Conservation (phyloP, 768 basidiomycete species). For the Lactifluus volemus region DNA sequence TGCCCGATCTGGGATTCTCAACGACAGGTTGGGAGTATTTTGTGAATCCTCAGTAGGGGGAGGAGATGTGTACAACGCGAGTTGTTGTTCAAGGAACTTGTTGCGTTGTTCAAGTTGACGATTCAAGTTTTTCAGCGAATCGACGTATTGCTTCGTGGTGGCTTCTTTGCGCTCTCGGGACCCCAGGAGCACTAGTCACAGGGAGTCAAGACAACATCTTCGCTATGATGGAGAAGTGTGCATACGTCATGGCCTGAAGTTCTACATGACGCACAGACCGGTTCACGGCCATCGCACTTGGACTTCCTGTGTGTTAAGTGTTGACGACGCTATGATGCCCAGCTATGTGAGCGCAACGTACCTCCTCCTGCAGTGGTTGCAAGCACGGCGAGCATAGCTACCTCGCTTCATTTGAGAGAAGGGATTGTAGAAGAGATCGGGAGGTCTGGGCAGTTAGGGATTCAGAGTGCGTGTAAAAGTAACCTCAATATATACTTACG, state of each 20-base stretch:
- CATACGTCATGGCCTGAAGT: slow-evolving; percentile 22
- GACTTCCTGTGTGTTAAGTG: slow-evolving; percentile 23
- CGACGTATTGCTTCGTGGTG: slow-evolving; percentile 28
- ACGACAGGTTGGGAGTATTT: slow-evolving; percentile 4
- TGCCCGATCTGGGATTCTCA: slow-evolving; percentile 8
- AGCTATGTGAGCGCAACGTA: slow-evolving; percentile 1
- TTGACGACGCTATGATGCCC: neutral
- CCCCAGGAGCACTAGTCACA: slow-evolving; percentile 28
- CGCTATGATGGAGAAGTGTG: neutral
- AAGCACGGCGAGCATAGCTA: slow-evolving; percentile 28
- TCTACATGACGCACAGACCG: slow-evolving; percentile 26
- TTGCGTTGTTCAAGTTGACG: slow-evolving; percentile 23
- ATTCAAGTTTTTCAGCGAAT: slow-evolving; percentile 25
- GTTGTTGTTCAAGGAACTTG: slow-evolving; percentile 23
- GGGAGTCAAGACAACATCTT: neutral
- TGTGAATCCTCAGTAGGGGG: slow-evolving; percentile 7
- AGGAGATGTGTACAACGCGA: slow-evolving; percentile 10
- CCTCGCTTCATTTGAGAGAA: slow-evolving; percentile 19
- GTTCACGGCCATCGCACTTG: slow-evolving; percentile 28
- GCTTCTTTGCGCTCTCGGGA: slow-evolving; percentile 28
- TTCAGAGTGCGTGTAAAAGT: neutral
- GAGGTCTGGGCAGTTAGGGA: neutral
- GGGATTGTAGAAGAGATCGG: neutral
- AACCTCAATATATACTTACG: neutral
- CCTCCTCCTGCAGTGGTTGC: slow-evolving; percentile 28